These are phyloP conservation scores for Bocquillonia castaneifolia DNA, from an alignment of 441 rosid genomes.

Conservation along the genomic window DNA sequence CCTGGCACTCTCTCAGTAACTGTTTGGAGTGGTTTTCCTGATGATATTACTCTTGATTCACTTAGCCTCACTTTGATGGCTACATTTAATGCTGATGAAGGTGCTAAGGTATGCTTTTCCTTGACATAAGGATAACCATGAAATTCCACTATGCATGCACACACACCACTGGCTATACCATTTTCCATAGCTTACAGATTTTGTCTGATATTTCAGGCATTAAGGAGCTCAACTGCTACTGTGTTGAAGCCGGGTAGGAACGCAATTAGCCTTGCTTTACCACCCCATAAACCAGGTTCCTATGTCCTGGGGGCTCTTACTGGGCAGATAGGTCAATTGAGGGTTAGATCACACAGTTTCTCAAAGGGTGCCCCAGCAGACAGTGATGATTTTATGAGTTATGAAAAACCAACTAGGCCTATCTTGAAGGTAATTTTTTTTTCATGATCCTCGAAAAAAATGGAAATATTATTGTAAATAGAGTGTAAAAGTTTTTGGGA, in stretches of 20 bases:
- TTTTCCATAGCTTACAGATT: slow-evolving; percentile 16
- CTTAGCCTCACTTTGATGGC: slow-evolving; percentile 89
- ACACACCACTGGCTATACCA: slow-evolving; percentile 4
- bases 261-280: slow-evolving; percentile 62
- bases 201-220: slow-evolving; percentile 55
- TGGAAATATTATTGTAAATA: neutral
- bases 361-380: slow-evolving; percentile 97
- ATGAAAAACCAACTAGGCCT: slow-evolving; percentile 92
- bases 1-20: slow-evolving; percentile 81
- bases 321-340: slow-evolving; percentile 91
- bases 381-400: slow-evolving; percentile 95
- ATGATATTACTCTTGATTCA: slow-evolving; percentile 91
- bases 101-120: slow-evolving; percentile 66
- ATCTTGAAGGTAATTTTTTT: slow-evolving; percentile 73
- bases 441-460: neutral
- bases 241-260: slow-evolving; percentile 72
- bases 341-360: slow-evolving; percentile 93
- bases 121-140: neutral
- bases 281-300: slow-evolving; percentile 93
- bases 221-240: slow-evolving; percentile 67
- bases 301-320: slow-evolving; percentile 93
- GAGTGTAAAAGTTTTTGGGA: neutral
- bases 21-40: slow-evolving; percentile 98
- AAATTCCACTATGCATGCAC: neutral
- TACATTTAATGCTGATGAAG: slow-evolving; percentile 81